Evolutionary conservation across 306 rosid genomes (phyloP), one percentile per base, ranked within the genome.

Genomic region (Cyamopsis tetragonoloba): DNA sequence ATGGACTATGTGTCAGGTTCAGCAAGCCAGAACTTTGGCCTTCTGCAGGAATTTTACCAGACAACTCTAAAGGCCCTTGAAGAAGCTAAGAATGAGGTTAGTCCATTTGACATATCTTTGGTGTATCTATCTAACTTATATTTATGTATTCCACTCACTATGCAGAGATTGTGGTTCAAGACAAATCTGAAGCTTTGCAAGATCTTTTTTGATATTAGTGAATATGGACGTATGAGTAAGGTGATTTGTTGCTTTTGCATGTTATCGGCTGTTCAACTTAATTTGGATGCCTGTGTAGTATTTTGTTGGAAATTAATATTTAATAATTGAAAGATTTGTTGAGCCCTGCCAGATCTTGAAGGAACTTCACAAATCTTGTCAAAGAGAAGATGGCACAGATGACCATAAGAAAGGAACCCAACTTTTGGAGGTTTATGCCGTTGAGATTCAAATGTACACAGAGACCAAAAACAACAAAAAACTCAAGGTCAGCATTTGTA

Each of bases 371-470:
- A 89, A 80, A 75, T 92, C 98, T 47, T 92, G 96, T 70, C 96
- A 90, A 89, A 83, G 81, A 67, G 96, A 92, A 80, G 98, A 86
- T 80, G 98, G 98, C 43, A 86, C 96, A 12, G 98, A 93, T 85
- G 98, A 93, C 80, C 98, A 93, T 66, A 93, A 89, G 86, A 93
- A 89, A 81, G 98, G 98, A 86, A 93, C 91, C 56, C 96, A 93
- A 73, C 98, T 93, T 72, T 73, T 86, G 81, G 96, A 93, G 82
- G 98, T 93, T 46, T 93, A 88, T 70, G 97, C 98, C 12, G 86
- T 93, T 42, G 97, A 93, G 74, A 93, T 93, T 80, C 97, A 93
- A 70, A 89, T 93, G 99, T 90, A 90, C 82, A 93, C 99, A 1
- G 97, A 93, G 82, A 93, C 97, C 44, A 90, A 93, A 82, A 88